These are phyloP conservation scores for Ustilago loliicola DNA, from an alignment of 1,284 basidiomycete species.

Conservation along the genomic window DNA sequence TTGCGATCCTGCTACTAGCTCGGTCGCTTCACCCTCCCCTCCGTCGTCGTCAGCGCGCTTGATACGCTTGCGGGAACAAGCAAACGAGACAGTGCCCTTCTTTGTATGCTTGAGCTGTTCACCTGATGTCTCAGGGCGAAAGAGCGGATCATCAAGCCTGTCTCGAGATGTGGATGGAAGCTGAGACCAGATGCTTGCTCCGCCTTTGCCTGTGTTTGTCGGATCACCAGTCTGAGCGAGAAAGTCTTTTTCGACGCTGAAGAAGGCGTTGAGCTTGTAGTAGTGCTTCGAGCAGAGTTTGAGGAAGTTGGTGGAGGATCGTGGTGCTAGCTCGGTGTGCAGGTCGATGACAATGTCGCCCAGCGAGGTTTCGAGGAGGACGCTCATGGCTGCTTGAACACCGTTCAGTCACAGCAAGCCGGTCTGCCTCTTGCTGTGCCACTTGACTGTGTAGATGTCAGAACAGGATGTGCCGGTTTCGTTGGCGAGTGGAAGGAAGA, in stretches of 20 bases:
- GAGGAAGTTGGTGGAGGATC: conserved; percentile 92
- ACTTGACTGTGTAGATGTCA: neutral
- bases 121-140: conserved; percentile 80
- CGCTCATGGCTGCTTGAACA: conserved; percentile 79
- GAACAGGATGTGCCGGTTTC: too few relatives aligned
- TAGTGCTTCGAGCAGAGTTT: conserved; percentile 97
- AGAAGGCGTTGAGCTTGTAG: conserved; percentile 92
- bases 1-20: conserved; percentile 89
- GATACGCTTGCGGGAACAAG: conserved; percentile 30
- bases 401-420: neutral
- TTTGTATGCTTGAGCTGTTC: conserved; percentile 83
- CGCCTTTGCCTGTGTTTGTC: conserved; percentile 89
- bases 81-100: conserved; percentile 84
- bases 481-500: neutral
- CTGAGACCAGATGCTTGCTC: conserved; percentile 42
- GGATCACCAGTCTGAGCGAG: conserved; percentile 95
- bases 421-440: neutral
- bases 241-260: conserved; percentile 91
- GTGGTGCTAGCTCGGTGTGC: conserved; percentile 89
- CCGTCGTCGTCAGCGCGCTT: conserved; percentile 58
- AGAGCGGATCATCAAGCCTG: conserved; percentile 77
- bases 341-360: conserved; percentile 97
- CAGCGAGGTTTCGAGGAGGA: conserved; percentile 93
- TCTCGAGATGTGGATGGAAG: conserved; percentile 71
- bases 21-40: conserved; percentile 75